Evolutionary conservation across 805 yeast species (phyloP), one percentile per base, ranked within the genome.

Genomic region (Cephaloascus fragrans): DNA sequence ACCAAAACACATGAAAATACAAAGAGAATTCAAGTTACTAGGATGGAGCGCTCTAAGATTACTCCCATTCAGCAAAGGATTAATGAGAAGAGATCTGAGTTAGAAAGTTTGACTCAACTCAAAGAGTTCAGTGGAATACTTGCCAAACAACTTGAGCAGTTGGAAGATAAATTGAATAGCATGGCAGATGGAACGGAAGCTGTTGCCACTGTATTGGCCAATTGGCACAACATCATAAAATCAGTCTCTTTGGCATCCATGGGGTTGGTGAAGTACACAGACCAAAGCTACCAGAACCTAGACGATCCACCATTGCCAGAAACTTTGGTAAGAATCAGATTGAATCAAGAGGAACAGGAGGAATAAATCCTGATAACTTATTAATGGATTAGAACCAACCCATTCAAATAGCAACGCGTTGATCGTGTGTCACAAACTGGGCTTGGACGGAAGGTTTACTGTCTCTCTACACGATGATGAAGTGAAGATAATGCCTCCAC

Each of bases 151-250:
- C 57, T 80, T 16, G 74, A 69, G 29, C 61, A 59, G 15, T 59
- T 79, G 3, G 71, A 69, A n/a, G 55, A 57, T 4, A 71, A 72
- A 43, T 51, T 80, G 6, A 70, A 64, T 16, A 62, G 63, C 14
- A 57, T 77, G 56, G 57, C 67, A 37, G 69, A 70, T 32, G 87
- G 87, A 0, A 68, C 86, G 1, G 77, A 68, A 37, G 71, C 80
- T 31, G 79, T 78, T 4, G 73, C 75, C 2, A 56, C 67, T 4
- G 73, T 81, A 2, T 64, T 83, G 48, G 64, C 75, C 3, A 80
- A 77, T 47, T 81, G 89, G 89, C 69, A 71, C 40, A 74, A 71
- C 41, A 78, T 81, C 16, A 60, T 77, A 16, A 64, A 75, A 41
- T 71, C 83, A 3, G 72, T 80, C 0, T 71, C 81, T 9, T 56